Evolutionary conservation across 2,329 filamentous ascomycete species (phyloP), one percentile per base, ranked within the genome.

Genomic region (Fusarium praegraminearum): DNA sequence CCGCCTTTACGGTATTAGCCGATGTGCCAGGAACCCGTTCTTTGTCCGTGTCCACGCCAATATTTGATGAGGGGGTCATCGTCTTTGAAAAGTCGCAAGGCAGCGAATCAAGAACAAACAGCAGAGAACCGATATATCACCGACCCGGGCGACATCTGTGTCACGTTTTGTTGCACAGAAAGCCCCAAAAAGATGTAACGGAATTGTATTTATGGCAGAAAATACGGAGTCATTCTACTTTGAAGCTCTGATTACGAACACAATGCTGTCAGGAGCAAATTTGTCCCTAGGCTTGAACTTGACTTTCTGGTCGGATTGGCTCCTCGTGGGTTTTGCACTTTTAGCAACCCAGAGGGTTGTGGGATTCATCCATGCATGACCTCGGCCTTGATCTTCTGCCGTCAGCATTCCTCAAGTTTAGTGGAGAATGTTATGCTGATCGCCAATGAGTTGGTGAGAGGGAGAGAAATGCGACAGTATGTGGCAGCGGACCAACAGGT

Each of bases 321-420:
- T 22, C 20, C 22, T 35, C 33, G 18, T 33, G 22, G 24, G 24
- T 28, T 22, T 43, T 35, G 18, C 45, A 13, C 15, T 24, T 40
- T 41, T 41, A 40, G n/a, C 26, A 33, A 40, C 24, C 33, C 11
- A 33, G 16, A 18, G 16, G 12, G n/a, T 20, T 18, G 32, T 24
- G 24, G 28, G 16, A 28, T 24, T 33, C 10, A 45, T 22, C 32
- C 36, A 26, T 33, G 32, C 16, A 33, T 16, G 9, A 8, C 30
- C 40, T 44, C 24, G 49, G 40, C 28, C 46, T 49, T 33, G 35
- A 18, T 33, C 30, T 16, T 53, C 50, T 40, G 15, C 30, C 20
- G 32, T 54, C 30, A 58, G 24, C 32, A 69, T 35, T 40, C 35
- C 45, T 59, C 36, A 22, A 38, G 20, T 24, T 53, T 35, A 50